Evolutionary conservation across 2,329 filamentous ascomycete species (phyloP).

Genomic region (Pyrenochaeta sp.): DNA sequence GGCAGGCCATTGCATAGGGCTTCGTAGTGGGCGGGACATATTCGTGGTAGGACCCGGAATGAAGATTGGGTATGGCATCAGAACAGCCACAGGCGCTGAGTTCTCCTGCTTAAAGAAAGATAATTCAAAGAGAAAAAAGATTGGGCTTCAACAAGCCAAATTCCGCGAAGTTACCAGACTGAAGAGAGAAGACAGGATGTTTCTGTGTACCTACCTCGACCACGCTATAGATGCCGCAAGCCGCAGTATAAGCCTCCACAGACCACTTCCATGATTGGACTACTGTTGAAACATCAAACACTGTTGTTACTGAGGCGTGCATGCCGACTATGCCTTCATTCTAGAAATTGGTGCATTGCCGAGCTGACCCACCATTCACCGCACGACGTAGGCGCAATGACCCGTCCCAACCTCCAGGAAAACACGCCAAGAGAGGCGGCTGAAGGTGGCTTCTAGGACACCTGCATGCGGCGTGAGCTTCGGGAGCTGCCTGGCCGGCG

Average conservation of each 20-base stretch:
- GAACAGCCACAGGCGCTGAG: constrained; percentile 7
- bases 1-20: constrained; percentile 24
- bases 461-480: constrained; percentile 29
- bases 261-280: constrained; percentile 20
- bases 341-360: constrained; percentile 30
- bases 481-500: constrained; percentile 29
- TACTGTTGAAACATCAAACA: constrained; percentile 32
- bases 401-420: constrained; percentile 26
- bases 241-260: constrained; percentile 19
- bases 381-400: constrained; percentile 30
- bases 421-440: constrained; percentile 38
- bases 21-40: constrained; percentile 9
- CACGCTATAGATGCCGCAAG: constrained; percentile 25
- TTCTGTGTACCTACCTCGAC: constrained; percentile 18
- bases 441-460: constrained; percentile 31
- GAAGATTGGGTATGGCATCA: constrained; percentile 27
- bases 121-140: not conserved
- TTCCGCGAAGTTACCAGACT: too few species aligned
- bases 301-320: constrained; percentile 28
- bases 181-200: constrained; percentile 11
- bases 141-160: too few species aligned
- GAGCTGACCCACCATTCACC: constrained; percentile 34
- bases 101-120: not conserved
- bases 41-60: constrained; percentile 5
- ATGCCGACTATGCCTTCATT: constrained; percentile 31